Evolutionary conservation across 2,329 filamentous ascomycete genomes (phyloP), one percentile per base, ranked within the genome.

Genomic region (Basipetospora chlamydospora): DNA sequence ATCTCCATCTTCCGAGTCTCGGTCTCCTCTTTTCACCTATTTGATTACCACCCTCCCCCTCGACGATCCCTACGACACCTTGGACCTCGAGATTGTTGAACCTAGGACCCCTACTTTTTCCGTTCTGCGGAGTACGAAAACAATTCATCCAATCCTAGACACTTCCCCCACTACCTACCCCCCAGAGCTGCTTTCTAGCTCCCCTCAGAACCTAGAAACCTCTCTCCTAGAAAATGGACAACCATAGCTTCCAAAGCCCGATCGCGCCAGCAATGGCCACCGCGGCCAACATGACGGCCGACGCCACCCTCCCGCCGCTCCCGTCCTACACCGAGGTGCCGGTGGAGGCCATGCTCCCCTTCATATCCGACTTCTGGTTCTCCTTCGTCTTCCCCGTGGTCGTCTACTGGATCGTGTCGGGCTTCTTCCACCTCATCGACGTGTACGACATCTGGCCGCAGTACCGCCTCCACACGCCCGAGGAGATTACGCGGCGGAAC

Each of bases 381-480:
- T 74, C 81, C 31, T 66, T 92, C 41, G 56, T 87, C 32, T 63
- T 81, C 11, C 87, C 87, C 21, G 70, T 95, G 42, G 54, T 84
- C 48, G 81, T 80, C 40, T 98, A 98, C 68, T 98, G 90, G 90
- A 59, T 63, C 16, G 61, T 92, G 22, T 96, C 88, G 15, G 60
- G 83, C 54, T 61, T 88, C 53, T 98, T 93, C 63, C 88, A 96
- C 64, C 52, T 77, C 47, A 77, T 96, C 50, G 90, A 98, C 59
- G 65, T 77, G 40, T 77, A 78, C 59, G 84, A 95, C 56, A 63
- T 88, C 26, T 93, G 88, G 55, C 79, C 87, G 13, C 75, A 92
- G 49, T 95, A 96, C 60, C 80, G 90, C 43, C 68, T 98, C 28
- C 90, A 98, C 60, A 96, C 90, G 0, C 90, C 90, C 11, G 86